Evolutionary conservation across 2,329 filamentous ascomycete species (phyloP).

Genomic region (Aspergillus oerlinghausenensis): DNA sequence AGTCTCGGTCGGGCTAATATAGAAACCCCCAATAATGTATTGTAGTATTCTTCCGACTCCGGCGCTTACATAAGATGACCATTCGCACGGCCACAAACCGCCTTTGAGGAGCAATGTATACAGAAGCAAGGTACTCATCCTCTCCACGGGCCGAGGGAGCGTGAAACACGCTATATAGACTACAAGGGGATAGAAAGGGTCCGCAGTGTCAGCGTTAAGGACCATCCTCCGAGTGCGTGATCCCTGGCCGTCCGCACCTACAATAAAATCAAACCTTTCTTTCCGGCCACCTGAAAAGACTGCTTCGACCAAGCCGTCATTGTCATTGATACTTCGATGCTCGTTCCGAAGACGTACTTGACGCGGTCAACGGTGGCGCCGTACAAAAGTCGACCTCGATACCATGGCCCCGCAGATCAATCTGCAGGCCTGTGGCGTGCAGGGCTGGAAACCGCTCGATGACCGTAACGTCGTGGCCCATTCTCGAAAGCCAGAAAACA

Average conservation of each 20-base stretch:
- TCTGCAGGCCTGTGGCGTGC: constrained; percentile 47
- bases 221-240: constrained; percentile 20
- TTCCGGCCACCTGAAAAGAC: constrained; percentile 19
- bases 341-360: constrained; percentile 31
- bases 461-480: constrained; percentile 39
- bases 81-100: constrained; percentile 39
- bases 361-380: constrained; percentile 18
- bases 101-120: constrained; percentile 33
- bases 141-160: constrained; percentile 24
- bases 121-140: constrained; percentile 34
- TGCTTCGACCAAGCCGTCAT: constrained; percentile 13
- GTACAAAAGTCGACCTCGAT: constrained; percentile 45
- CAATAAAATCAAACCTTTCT: constrained; percentile 23
- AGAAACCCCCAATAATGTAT: not conserved
- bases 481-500: constrained; percentile 47
- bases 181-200: constrained; percentile 18
- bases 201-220: constrained; percentile 11
- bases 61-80: too few species aligned
- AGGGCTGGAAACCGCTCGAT: constrained; percentile 41
- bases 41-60: not conserved
- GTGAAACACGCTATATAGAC: constrained; percentile 37
- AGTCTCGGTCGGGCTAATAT: not conserved
- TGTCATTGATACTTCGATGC: constrained; percentile 22
- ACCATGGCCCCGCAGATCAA: constrained; percentile 52
- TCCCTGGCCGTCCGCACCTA: constrained; percentile 27